Evolutionary conservation across 306 rosid species (phyloP).

Genomic region (Vigna hirtella): DNA sequence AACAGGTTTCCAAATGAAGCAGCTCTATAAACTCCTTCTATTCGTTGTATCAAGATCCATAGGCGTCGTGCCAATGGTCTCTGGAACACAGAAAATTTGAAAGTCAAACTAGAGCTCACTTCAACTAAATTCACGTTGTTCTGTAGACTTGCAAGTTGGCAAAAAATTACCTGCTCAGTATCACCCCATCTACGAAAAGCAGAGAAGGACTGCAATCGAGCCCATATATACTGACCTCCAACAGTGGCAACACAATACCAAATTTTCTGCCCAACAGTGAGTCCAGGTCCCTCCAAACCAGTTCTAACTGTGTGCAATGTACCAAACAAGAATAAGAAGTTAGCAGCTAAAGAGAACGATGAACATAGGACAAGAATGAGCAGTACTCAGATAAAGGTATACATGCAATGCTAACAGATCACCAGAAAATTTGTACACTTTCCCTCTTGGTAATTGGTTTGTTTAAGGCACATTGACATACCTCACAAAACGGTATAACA

Average conservation of each 20-base stretch:
- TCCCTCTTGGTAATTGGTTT: background rate
- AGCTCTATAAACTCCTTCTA: constrained; percentile 95
- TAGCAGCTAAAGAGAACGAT: background rate
- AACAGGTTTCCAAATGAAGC: constrained; percentile 94
- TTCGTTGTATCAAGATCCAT: constrained; percentile 82
- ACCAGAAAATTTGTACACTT: background rate
- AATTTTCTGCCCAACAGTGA: constrained; percentile 85
- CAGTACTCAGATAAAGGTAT: background rate
- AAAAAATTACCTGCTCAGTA: constrained; percentile 85
- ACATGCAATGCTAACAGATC: constrained; percentile 7
- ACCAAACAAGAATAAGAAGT: constrained; percentile 37
- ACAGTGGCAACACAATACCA: constrained; percentile 96
- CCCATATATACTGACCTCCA: constrained; percentile 97
- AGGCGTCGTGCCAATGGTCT: constrained; percentile 83
- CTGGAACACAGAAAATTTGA: constrained; percentile 55
- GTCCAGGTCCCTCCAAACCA: constrained; percentile 98
- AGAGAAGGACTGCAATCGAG: constrained; percentile 92
- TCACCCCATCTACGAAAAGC: constrained; percentile 99
- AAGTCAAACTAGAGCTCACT: constrained; percentile 36
- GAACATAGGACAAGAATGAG: constrained; percentile 1
- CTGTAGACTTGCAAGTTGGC: constrained; percentile 1
- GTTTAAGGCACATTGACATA: constrained; percentile 26
- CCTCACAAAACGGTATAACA: background rate
- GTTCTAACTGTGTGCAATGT: constrained; percentile 76
- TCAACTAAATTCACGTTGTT: constrained; percentile 9